Evolutionary conservation across 75 land plant species (phyloP).

Genomic region (Picea glauca): DNA sequence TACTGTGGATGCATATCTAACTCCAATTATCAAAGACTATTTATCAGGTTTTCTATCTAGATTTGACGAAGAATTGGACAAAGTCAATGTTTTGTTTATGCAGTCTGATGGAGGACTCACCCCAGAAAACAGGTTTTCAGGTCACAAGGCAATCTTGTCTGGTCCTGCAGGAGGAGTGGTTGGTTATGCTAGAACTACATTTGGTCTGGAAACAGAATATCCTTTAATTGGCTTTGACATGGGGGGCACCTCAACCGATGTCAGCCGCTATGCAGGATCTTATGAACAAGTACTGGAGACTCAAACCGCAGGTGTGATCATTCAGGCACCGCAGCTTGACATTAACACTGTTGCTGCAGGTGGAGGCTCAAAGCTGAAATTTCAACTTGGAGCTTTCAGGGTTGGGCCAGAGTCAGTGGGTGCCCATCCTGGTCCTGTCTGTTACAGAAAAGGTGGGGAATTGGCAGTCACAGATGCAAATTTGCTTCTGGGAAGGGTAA

Average conservation of each 20-base stretch:
- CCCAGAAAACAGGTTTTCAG: slow-evolving; percentile 87
- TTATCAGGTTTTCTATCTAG: slow-evolving; percentile 84
- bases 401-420: slow-evolving; percentile 99
- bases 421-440: slow-evolving; percentile 98
- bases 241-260: slow-evolving; percentile 99
- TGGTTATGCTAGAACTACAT: slow-evolving; percentile 93
- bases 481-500: slow-evolving; percentile 80
- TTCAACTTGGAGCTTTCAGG: slow-evolving; percentile 88
- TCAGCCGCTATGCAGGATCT: slow-evolving; percentile 91
- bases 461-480: slow-evolving; percentile 97
- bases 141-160: slow-evolving; percentile 95
- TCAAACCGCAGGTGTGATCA: slow-evolving; percentile 92
- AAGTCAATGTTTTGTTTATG: slow-evolving; percentile 95
- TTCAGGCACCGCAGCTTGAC: slow-evolving; percentile 97
- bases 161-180: slow-evolving; percentile 99
- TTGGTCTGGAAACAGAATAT: slow-evolving; percentile 74
- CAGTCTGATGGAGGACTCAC: slow-evolving; percentile 99
- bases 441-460: slow-evolving; percentile 95
- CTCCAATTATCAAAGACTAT: slow-evolving; percentile 96
- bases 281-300: slow-evolving; percentile 96
- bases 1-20: slow-evolving; percentile 96
- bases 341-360: slow-evolving; percentile 99
- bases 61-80: slow-evolving; percentile 71
- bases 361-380: slow-evolving; percentile 96
- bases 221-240: slow-evolving; percentile 97